Base-by-base conservation (phyloP, 1,284 basidiomycete species). In the Rhodotorula sp. region DNA sequence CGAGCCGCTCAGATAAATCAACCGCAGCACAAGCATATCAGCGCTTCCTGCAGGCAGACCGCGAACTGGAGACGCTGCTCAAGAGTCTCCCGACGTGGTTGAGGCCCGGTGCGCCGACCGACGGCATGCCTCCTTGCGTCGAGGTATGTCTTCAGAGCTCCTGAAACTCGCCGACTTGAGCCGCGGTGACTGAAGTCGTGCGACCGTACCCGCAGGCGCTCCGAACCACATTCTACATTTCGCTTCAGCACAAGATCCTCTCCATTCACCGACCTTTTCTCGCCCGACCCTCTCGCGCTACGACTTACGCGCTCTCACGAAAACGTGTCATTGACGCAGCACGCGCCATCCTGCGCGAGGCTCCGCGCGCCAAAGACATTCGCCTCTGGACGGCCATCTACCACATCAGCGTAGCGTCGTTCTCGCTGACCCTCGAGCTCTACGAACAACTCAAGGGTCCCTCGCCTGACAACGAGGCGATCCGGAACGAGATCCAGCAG, bases 201-300 rank as follows among this genome's bases (percentile, higher is more conserved):
- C 4, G 34, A 34, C 34, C 34, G 34, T 34, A 34, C 34, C 34
- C 34, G 16, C 62, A 75, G 62, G 58, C 57, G 20, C 58, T 76
- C 48, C 66, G 74, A 1, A 60, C 58, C 21, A 73, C 71, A 0
- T 76, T 73, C 63, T 59, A 64, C 62, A 71, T 76, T 63, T 67
- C 74, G 16, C 62, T 69, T 7, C 62, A 71, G 18, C 74, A 76
- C 69, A 76, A 76, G 60, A 70, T 76, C 21, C 65, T 76, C 3
- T 73, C 69, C 14, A 71, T 76, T 16, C 74, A 76, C 63, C 74
- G 74, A 1, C 74, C 74, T 3, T 76, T 73, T 58, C 67, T 76
- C 47, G 60, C 69, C 20, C 67, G 67, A 43, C 71, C 69, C 14
- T 71, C 72, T 6, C 69, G 71, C n/a, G 69, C 69, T 5, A 68